phyloP scores from a whole-genome alignment of 208 protist species.

The Angomonas ambiguus region DNA sequence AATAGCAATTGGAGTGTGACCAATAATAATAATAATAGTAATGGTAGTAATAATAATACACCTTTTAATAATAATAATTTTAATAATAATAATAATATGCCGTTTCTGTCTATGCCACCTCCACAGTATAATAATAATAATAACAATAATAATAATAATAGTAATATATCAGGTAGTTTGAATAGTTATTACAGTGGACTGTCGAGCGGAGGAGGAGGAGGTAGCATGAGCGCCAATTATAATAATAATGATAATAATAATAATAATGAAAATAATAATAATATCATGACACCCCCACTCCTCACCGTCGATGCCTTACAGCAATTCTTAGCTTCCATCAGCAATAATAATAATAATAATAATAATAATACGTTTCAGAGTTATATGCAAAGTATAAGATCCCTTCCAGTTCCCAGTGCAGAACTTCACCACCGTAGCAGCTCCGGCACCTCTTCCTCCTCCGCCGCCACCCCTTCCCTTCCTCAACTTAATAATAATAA shows the following conservation, averaged over 20 bases:
- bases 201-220: too few species aligned
- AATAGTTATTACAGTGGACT: neutral
- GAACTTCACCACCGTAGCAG: too few species aligned
- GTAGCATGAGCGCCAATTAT: slow-evolving; percentile 3
- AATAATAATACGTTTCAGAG: slow-evolving; percentile 4
- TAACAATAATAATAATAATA: slow-evolving; percentile 11
- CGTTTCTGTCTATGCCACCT: neutral
- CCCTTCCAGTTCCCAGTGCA: too few species aligned
- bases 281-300: neutral
- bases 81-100: slow-evolving; percentile 6
- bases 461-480: too few species aligned
- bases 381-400: too few species aligned
- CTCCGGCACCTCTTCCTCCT: too few species aligned
- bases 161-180: neutral
- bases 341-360: neutral
- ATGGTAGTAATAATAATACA: neutral
- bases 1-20: too few species aligned
- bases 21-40: slow-evolving; percentile 2
- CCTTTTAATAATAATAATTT: neutral
- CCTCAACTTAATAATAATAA: neutral
- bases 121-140: neutral
- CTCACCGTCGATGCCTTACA: neutral
- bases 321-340: neutral
- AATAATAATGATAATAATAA: slow-evolving; percentile 11
- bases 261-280: slow-evolving; percentile 3